Conservation (phyloP, 2,329 filamentous ascomycete genomes). For the Geoglossum cookeanum region DNA sequence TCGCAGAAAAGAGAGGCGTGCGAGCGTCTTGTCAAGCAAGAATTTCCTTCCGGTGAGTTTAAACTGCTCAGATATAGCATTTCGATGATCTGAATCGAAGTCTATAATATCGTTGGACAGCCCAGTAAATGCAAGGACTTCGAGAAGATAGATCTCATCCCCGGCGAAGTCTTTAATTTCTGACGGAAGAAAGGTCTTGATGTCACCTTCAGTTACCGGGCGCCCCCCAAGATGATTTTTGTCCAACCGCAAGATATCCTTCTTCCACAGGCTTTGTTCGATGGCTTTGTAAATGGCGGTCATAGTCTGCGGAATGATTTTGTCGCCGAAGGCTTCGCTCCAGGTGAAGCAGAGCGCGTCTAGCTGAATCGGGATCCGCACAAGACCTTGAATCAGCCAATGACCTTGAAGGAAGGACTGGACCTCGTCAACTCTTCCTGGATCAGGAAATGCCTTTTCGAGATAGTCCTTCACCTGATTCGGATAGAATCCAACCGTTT, state of each 20-base stretch:
- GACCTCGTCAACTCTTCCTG: conserved; percentile 11
- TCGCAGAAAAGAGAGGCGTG: conserved; percentile 21
- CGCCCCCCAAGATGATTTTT: conserved; percentile 8
- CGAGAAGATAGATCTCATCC: background rate
- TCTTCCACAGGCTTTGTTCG: conserved; percentile 20
- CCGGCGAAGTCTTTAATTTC: background rate
- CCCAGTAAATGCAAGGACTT: background rate
- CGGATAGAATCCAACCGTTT: conserved; percentile 23
- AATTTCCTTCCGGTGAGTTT: background rate
- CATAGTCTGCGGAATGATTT: conserved; percentile 18
- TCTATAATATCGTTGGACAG: background rate
- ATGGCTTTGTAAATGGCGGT: conserved; percentile 20
- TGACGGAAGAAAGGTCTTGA: background rate
- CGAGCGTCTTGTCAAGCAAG: conserved; percentile 7
- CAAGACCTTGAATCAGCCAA: conserved; percentile 18
- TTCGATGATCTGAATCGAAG: background rate
- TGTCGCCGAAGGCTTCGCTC: conserved; percentile 10
- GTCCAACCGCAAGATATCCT: conserved; percentile 18
- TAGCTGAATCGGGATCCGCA: conserved; percentile 26
- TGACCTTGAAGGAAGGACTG: conserved; percentile 18
- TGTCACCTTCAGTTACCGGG: background rate
- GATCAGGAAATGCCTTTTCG: conserved; percentile 8
- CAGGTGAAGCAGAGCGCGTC: conserved; percentile 26
- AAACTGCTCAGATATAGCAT: background rate
- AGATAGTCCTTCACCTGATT: conserved; percentile 21